phyloP scores from a whole-genome alignment of 2,329 filamentous ascomycete species.

The Ophiocordyceps sinensis region DNA sequence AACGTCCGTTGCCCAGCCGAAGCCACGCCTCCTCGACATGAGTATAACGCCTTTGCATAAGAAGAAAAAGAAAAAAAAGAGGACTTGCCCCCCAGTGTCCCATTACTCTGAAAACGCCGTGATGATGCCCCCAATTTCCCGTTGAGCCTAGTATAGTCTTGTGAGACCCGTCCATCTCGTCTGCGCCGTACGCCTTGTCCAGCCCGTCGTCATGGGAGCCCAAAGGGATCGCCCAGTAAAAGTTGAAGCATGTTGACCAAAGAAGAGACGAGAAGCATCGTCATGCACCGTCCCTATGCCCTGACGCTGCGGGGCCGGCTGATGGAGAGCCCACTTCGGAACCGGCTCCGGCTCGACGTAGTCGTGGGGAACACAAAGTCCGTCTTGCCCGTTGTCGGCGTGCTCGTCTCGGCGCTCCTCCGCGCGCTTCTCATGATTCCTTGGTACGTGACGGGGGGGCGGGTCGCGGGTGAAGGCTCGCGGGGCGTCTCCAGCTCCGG shows the following conservation, averaged over 20 bases:
- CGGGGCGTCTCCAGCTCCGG: constrained; percentile 7
- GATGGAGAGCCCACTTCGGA: constrained; percentile 20
- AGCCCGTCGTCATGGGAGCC: background rate
- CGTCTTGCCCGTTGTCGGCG: constrained; percentile 10
- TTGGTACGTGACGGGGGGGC: constrained; percentile 28
- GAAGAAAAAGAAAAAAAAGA: background rate
- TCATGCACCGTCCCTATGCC: constrained; percentile 7
- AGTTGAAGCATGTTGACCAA: background rate
- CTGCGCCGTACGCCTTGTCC: background rate
- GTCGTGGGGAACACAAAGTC: constrained; percentile 10
- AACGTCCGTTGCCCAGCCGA: background rate
- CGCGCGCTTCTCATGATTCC: constrained; percentile 30
- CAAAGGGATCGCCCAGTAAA: background rate
- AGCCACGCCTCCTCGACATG: background rate
- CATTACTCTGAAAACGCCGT: constrained; percentile 1
- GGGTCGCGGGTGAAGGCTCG: constrained; percentile 6
- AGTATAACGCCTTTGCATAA: background rate
- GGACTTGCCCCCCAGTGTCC: background rate
- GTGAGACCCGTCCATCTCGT: background rate
- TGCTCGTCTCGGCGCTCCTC: constrained; percentile 18
- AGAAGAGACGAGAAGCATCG: background rate
- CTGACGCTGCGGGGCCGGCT: constrained; percentile 26
- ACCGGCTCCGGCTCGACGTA: constrained; percentile 15
- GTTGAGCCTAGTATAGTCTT: background rate
- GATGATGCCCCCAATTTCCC: background rate